A percentile compares a stretch with the other conserved stretches of the same genome.
Conservation (phyloP, 495 filamentous ascomycete genomes). For the Melanomma pulvis-pyrius region DNA sequence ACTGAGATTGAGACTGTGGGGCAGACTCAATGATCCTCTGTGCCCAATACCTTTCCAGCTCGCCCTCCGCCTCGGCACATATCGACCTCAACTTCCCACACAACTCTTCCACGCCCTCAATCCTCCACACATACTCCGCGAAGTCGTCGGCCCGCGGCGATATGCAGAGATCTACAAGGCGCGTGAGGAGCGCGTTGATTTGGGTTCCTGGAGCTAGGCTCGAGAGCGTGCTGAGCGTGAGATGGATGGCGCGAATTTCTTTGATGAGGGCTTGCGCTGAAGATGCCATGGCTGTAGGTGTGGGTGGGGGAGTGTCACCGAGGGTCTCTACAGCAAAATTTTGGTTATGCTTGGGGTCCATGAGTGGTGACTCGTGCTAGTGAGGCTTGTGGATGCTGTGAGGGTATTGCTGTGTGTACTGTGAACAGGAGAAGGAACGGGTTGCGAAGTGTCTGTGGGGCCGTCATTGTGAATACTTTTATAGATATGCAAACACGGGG, state of each 20-base stretch:
- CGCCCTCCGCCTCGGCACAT: constrained; percentile 47
- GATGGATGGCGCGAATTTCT: constrained; percentile 15
- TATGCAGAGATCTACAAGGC: constrained; percentile 46
- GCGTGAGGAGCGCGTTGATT: constrained; percentile 45
- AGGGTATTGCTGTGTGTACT: neutral
- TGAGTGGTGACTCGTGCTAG: neutral
- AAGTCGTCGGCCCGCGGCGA: constrained; percentile 27
- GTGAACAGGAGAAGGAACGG: neutral
- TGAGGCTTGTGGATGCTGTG: neutral
- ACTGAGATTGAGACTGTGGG: neutral
- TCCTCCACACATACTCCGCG: constrained; percentile 39
- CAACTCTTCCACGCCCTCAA: constrained; percentile 36
- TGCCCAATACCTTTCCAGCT: constrained; percentile 49
- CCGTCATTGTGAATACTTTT: neutral
- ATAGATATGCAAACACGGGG: neutral
- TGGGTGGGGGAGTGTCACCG: constrained; percentile 14
- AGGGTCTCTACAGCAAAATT: neutral
- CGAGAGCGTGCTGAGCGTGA: neutral
- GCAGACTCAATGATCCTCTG: constrained; percentile 33
- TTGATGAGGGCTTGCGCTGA: constrained; percentile 4
- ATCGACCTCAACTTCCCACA: constrained; percentile 41
- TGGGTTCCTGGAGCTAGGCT: constrained; percentile 11
- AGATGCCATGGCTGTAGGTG: constrained; percentile 9
- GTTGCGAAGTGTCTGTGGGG: neutral
- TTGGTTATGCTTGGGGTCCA: neutral